Conservation (phyloP, 345 rosid species). For the Gossypium ekmanianum region DNA sequence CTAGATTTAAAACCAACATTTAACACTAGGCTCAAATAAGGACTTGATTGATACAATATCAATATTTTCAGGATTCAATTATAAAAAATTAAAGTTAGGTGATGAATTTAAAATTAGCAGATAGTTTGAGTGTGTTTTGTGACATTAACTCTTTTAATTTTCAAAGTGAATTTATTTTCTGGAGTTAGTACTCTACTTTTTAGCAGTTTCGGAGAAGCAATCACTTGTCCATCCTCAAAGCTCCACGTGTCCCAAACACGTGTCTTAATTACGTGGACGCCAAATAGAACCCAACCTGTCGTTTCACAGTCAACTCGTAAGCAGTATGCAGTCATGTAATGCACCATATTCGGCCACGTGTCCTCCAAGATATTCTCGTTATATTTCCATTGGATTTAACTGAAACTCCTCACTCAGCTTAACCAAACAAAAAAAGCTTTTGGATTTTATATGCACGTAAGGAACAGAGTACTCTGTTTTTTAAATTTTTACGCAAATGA, state of each 20-base stretch:
- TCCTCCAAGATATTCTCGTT: neutral
- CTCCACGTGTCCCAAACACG: slow-evolving; percentile 35
- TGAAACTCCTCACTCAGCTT: neutral
- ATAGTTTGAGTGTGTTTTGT: too few relatives aligned
- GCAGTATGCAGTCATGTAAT: neutral
- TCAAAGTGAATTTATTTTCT: neutral
- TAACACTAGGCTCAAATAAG: too few relatives aligned
- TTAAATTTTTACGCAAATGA: slow-evolving; percentile 24
- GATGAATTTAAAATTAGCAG: too few relatives aligned
- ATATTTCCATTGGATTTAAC: slow-evolving; percentile 1
- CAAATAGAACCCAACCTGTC: slow-evolving; percentile 14
- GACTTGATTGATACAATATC: too few relatives aligned
- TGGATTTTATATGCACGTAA: neutral
- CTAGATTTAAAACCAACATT: too few relatives aligned
- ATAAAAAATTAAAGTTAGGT: too few relatives aligned
- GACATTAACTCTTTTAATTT: neutral
- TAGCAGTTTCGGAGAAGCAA: slow-evolving; percentile 31
- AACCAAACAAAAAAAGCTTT: neutral
- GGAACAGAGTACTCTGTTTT: slow-evolving; percentile 1
- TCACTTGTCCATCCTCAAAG: neutral
- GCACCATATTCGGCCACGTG: slow-evolving; percentile 36
- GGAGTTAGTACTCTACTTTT: neutral
- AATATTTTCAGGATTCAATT: too few relatives aligned
- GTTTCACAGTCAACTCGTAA: slow-evolving; percentile 14
- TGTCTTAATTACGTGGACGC: slow-evolving; percentile 12